A percentile compares a stretch with the other conserved stretches of the same genome.
Evolutionary conservation across 208 protist species (phyloP).

Genomic region (Trypanosoma conorhini): DNA sequence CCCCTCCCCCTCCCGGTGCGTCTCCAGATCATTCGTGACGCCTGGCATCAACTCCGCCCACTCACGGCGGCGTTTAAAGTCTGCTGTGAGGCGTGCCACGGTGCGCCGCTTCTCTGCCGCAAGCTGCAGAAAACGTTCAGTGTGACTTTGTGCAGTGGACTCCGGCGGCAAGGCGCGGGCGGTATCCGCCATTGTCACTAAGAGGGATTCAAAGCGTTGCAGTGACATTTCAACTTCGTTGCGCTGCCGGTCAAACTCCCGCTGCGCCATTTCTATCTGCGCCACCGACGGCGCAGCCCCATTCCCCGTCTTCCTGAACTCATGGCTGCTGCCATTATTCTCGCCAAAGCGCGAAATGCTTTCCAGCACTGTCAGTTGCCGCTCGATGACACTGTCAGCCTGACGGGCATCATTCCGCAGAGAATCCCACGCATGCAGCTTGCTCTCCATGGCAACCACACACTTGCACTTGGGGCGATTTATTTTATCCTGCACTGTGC

Average conservation of each 20-base stretch:
- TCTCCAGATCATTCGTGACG: conserved; percentile 28
- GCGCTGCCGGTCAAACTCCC: conserved; percentile 34
- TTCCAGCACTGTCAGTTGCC: conserved; percentile 58
- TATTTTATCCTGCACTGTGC: background rate
- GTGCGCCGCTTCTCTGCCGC: conserved; percentile 55
- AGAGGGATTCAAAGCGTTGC: conserved; percentile 31
- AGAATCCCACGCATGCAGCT: conserved; percentile 48
- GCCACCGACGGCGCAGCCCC: background rate
- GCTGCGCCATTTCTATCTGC: conserved; percentile 13
- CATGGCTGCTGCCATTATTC: conserved; percentile 9
- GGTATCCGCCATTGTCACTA: conserved; percentile 35
- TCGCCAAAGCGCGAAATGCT: conserved; percentile 39
- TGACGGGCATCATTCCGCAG: conserved; percentile 72
- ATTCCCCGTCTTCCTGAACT: background rate
- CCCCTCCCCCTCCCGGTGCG: conserved; percentile 35
- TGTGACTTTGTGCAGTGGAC: conserved; percentile 38
- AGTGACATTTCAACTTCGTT: conserved; percentile 29
- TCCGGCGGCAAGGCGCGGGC: conserved; percentile 20
- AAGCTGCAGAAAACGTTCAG: conserved; percentile 64
- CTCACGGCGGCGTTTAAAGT: conserved; percentile 51
- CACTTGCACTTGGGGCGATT: background rate
- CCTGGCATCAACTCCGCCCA: conserved; percentile 57
- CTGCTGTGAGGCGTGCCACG: conserved; percentile 35
- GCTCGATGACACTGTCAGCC: conserved; percentile 54
- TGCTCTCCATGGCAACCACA: conserved; percentile 30